Base-by-base conservation (phyloP, 805 yeast species). In the Helenozyma baotianmanensis region DNA sequence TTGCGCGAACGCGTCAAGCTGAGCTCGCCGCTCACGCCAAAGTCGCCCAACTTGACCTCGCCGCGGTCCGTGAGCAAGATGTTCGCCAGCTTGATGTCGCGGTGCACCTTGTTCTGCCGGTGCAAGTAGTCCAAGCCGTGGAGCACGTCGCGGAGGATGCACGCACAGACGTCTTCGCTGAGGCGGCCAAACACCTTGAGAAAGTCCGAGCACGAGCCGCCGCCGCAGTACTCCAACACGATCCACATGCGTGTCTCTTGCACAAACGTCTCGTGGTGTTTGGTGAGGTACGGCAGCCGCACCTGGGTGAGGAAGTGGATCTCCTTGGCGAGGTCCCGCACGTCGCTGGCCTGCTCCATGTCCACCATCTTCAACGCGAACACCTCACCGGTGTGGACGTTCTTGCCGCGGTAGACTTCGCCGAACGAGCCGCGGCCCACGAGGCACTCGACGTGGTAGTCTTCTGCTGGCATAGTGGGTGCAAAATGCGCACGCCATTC, bases 211-310 rank as follows among this genome's bases (percentile, higher is more conserved):
- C 95, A 84, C 1, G 96, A 85, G 0, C 97, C 96, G 18, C 94
- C 97, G 9, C 90, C 96, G 58, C 97, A 92, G 52, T 74, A 87
- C 55, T 90, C 98, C 96, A 92, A 86, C 4, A 81, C 81, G 29
- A 90, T 84, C 82, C 88, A 89, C 76, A 92, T 76, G 5, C 76
- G 70, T 26, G 77, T 76, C 27, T 78, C 86, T 27, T 69, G 64
- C 4, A 82, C 56, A 49, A 77, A 74, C 1, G 96, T 78, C 29
- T 78, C 79, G 47, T 63, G 69, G 47, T 64, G 64, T 27, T 70
- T 68, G 2, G 92, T 86, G 32, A 92, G 77, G 48, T 73, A 75
- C 1, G 74, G 74, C n/a, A 42, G 38, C 19, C 39, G 32, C 6
- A 41, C 37, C 4, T 36, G 32, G 2, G 47, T 27, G 14, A 92